phyloP scores from a whole-genome alignment of 108 stramenopile genomes.

The Seminavis robusta region DNA sequence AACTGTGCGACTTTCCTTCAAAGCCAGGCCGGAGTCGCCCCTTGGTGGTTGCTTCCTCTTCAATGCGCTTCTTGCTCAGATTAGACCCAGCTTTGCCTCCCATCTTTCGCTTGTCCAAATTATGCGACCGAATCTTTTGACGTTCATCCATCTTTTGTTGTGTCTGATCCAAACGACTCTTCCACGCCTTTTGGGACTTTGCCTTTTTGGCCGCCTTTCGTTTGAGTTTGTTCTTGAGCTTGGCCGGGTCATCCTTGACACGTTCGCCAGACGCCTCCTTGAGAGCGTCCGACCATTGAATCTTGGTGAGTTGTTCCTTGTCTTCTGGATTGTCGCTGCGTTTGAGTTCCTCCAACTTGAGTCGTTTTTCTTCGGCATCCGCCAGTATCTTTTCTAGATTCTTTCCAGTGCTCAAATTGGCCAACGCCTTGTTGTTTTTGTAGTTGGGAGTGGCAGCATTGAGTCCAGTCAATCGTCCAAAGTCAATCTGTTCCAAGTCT shows the following conservation, averaged over 20 bases:
- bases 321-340: conserved; percentile 49
- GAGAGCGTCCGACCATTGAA: conserved; percentile 78
- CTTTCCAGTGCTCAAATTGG: conserved; percentile 68
- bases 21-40: conserved; percentile 72
- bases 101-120: conserved; percentile 65
- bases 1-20: conserved; percentile 78
- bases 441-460: conserved; percentile 35
- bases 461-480: conserved; percentile 73
- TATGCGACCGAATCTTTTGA: conserved; percentile 83
- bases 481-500: conserved; percentile 75
- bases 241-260: conserved; percentile 80
- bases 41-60: conserved; percentile 26
- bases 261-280: conserved; percentile 62
- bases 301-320: conserved; percentile 67
- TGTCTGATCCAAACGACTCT: conserved; percentile 62
- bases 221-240: conserved; percentile 81
- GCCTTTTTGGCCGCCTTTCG: conserved; percentile 84
- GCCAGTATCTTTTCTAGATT: conserved; percentile 77
- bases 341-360: conserved; percentile 70
- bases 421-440: conserved; percentile 61
- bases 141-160: conserved; percentile 65
- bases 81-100: conserved; percentile 79
- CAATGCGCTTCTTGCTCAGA: conserved; percentile 69
- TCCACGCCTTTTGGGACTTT: conserved; percentile 80
- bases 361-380: conserved; percentile 81